Conservation (phyloP, 2,329 filamentous ascomycete species). For the Botrytis tulipae region DNA sequence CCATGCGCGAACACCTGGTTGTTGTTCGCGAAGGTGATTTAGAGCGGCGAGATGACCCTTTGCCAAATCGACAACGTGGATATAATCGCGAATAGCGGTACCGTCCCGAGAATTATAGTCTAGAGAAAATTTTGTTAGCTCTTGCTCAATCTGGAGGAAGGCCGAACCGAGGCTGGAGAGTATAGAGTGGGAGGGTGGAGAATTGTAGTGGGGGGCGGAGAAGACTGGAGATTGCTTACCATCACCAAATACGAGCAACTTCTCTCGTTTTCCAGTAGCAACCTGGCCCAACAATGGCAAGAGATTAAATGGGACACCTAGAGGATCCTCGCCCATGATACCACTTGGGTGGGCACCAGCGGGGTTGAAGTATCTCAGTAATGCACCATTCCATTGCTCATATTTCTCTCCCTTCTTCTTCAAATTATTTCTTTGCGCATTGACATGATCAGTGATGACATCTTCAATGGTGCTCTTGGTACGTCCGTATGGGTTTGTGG, state of each 20-base stretch:
- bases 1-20: constrained; percentile 92
- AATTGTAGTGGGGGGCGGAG: not conserved
- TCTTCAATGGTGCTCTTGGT: constrained; percentile 92
- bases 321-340: constrained; percentile 97
- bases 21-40: constrained; percentile 79
- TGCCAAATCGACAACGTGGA: constrained; percentile 90
- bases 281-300: constrained; percentile 93
- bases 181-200: not conserved
- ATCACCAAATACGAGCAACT: constrained; percentile 90
- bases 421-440: constrained; percentile 78
- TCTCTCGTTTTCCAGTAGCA: constrained; percentile 89
- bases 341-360: constrained; percentile 91
- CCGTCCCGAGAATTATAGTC: constrained; percentile 90
- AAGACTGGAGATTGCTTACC: constrained; percentile 52
- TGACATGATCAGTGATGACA: constrained; percentile 88
- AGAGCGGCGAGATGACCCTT: constrained; percentile 84
- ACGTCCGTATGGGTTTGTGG: constrained; percentile 96
- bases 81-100: constrained; percentile 96
- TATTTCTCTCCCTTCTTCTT: constrained; percentile 75
- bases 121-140: constrained; percentile 41
- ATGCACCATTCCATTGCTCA: constrained; percentile 86
- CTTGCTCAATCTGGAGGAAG: not conserved
- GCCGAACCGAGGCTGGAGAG: not conserved
- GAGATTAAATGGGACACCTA: constrained; percentile 93
- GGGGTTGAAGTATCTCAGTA: constrained; percentile 97